Conservation (phyloP, 768 basidiomycete genomes). For the Russula sp. region DNA sequence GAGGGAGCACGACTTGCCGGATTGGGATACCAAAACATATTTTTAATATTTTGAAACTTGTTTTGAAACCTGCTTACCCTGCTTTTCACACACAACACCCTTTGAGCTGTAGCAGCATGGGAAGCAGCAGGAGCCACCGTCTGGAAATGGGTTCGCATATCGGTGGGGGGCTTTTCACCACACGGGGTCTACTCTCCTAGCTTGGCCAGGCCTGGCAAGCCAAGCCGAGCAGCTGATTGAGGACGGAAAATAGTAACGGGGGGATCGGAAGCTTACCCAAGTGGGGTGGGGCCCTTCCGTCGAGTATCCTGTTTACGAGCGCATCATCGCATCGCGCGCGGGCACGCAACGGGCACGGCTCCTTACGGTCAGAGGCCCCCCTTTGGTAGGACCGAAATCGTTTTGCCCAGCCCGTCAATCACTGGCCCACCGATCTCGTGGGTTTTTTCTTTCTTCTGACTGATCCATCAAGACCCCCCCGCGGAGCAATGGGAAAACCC, state of each 20-base stretch:
- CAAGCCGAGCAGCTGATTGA: neutral
- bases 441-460: neutral
- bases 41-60: too few relatives aligned
- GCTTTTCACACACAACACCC: too few relatives aligned
- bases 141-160: neutral
- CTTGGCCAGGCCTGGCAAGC: neutral
- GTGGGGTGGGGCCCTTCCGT: neutral
- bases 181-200: constrained; percentile 1
- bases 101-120: too few relatives aligned
- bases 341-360: too few relatives aligned
- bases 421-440: neutral
- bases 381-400: neutral
- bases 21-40: neutral
- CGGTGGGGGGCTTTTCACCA: neutral
- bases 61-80: too few relatives aligned
- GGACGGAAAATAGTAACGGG: neutral
- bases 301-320: too few relatives aligned
- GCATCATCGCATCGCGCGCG: too few relatives aligned
- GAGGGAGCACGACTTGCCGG: neutral
- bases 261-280: neutral
- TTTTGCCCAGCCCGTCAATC: neutral
- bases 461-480: too few relatives aligned
- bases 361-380: neutral
- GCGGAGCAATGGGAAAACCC: too few relatives aligned
- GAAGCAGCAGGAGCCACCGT: too few relatives aligned